Base-by-base conservation (phyloP, 176 grass and related monocot species). In the Leersia perrieri region DNA sequence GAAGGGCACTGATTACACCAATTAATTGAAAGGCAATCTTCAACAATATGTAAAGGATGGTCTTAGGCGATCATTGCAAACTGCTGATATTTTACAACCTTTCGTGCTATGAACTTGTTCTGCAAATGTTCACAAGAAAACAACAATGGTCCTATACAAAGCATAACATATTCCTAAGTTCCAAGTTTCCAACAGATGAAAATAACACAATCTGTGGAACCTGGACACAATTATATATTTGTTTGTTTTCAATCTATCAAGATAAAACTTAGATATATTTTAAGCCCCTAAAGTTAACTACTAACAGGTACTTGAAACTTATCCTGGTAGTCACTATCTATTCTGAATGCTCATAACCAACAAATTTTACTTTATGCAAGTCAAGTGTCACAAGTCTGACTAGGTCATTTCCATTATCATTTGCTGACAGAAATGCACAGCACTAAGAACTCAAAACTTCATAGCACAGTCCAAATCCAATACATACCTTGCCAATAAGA, bases 401-500 rank as follows among this genome's bases (percentile, higher is more conserved):
- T 55, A 79, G 67, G 68, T 22, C 41, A 79, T 61, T 69, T 68
- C 18, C 22, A 23, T 20, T 33, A 23, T 58, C 0, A 13, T 72
- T 65, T 33, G 27, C 42, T 75, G 64, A 70, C 30, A 72, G 71
- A 30, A 73, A 58, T 53, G 35, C 20, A 68, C 20, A 68, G 38
- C 13, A 42, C 63, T 34, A 26, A 47, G 5, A 47, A 76, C 72
- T 80, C 62, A 79, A 62, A 66, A n/a, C 67, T 60, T 20, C 26
- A 31, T 39, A 58, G 58, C 45, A 8, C 25, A 70, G 66, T 40
- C 7, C 23, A 51, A 9, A 63, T 14, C 66, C 13, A 81, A 60
- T 14, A 31, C 38, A 60, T 99, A 95, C 96, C 93, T 99, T 99
- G 87, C 93, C 82, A 77, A 95, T 87, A 38, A 95, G 86, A 82